Evolutionary conservation across 2,329 filamentous ascomycete species (phyloP).

Genomic region (Daldinia sp.): DNA sequence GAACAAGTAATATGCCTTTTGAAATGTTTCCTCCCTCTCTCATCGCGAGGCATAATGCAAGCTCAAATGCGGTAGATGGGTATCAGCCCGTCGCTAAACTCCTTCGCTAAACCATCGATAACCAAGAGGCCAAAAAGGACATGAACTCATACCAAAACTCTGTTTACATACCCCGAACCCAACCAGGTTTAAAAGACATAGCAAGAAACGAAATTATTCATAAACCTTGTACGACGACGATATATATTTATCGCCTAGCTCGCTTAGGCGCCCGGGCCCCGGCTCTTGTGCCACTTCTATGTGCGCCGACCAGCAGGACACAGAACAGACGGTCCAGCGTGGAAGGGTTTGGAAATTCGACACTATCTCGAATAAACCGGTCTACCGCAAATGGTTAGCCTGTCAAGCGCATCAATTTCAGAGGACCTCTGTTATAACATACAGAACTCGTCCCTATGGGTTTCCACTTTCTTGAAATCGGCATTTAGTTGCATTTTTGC

Average conservation of each 20-base stretch:
- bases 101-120: constrained; percentile 38
- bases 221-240: constrained; percentile 1
- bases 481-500: constrained; percentile 30
- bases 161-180: constrained; percentile 10
- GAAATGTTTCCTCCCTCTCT: constrained; percentile 28
- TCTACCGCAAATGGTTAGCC: constrained; percentile 33
- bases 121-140: constrained; percentile 17
- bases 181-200: constrained; percentile 27
- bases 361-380: constrained; percentile 23
- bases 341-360: constrained; percentile 21
- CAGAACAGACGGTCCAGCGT: constrained; percentile 38
- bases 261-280: constrained; percentile 37
- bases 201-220: constrained; percentile 21
- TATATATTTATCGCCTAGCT: constrained; percentile 34
- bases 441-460: constrained; percentile 39
- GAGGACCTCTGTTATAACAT: constrained; percentile 22
- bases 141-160: constrained; percentile 18
- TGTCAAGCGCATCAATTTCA: constrained; percentile 5
- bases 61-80: constrained; percentile 41
- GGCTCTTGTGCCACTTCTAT: constrained; percentile 36
- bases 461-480: constrained; percentile 38
- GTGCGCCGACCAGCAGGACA: constrained; percentile 36
- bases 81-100: constrained; percentile 45
- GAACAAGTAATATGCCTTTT: constrained; percentile 36
- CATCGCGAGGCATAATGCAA: constrained; percentile 38